Evolutionary conservation across 78 protist species (phyloP), one percentile per base, ranked within the genome.

Genomic region (Chrysochromulina parva): DNA sequence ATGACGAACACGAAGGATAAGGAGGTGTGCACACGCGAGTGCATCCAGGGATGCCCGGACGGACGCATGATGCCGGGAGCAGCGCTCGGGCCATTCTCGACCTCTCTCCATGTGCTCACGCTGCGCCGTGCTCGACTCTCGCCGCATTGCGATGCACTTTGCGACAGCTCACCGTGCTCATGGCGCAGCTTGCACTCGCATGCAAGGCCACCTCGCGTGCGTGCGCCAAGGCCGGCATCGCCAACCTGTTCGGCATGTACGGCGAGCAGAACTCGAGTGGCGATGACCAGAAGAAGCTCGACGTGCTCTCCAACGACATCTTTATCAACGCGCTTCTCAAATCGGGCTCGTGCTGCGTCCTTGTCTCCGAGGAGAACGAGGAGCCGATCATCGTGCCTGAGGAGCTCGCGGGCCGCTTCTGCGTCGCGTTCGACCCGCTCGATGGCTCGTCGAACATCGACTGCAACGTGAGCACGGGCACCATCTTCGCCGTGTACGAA

Each of bases 391-490:
- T 91, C 55, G 88, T 91, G 88, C 86, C 86, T 16, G 20, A 5
- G 62, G 74, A 66, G n/a, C 54, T 7, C 85, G 92, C 11, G 11
- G 90, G 91, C 91, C 5, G 22, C 28, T 95, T 90, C 78, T 91
- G 93, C 19, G 73, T 96, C 62, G 85, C 96, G 9, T 95, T 96
- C 58, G 98, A 96, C 69, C 97, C 97, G n/a, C 95, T 96, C 66
- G 97, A 96, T 57, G 97, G 97, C 54, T 71, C 91, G 17, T 90
- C 95, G 58, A 96, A 96, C 92, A 94, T 96, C 65, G 97, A 96
- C 88, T 90, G 89, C 65, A 90, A 88, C n/a, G 96, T 96, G n/a
- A 57, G 85, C 54, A 87, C 94, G 24, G 97, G 97, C 57, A 92
- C 95, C 58, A 96, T 96, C 78, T 96, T 92, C 26, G 95, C 96